Percentiles rank a stretch among this genome's conserved stretches.
Evolutionary conservation across 805 yeast genomes (phyloP).

Genomic region (Wickerhamiella bombiphila): DNA sequence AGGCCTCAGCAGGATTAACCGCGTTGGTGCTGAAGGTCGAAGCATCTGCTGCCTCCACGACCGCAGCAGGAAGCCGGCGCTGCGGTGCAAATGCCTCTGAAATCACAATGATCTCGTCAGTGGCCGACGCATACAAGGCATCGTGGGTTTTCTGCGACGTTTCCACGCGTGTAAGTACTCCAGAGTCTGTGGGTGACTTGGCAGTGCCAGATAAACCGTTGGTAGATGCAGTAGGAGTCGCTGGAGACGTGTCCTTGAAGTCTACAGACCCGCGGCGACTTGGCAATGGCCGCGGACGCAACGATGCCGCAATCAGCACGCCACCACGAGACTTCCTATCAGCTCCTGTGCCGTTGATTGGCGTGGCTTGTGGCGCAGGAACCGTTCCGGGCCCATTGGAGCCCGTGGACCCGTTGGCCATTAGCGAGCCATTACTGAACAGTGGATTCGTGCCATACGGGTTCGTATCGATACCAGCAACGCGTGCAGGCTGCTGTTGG

Average conservation of each 20-base stretch:
- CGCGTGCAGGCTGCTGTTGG: too few species aligned
- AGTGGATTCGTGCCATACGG: conserved; percentile 75
- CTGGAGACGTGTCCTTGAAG: conserved; percentile 26
- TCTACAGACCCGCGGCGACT: conserved; percentile 22
- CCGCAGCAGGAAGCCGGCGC: background rate
- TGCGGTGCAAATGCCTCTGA: conserved; percentile 46
- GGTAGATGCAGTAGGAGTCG: conserved; percentile 18
- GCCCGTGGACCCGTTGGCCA: background rate
- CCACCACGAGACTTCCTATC: background rate
- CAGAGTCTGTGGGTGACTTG: background rate
- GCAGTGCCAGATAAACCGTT: background rate
- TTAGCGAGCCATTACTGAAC: conserved; percentile 24
- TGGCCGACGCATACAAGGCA: conserved; percentile 28
- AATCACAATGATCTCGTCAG: conserved; percentile 54
- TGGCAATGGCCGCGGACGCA: conserved; percentile 42
- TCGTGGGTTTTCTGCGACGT: background rate
- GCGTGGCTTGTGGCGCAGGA: background rate
- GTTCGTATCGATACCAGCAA: too few species aligned
- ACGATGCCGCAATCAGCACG: conserved; percentile 23
- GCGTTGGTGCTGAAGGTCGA: background rate
- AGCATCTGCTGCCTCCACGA: conserved; percentile 12
- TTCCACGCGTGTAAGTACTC: background rate
- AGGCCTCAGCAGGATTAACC: background rate
- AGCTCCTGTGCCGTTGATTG: background rate
- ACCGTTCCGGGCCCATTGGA: background rate